Conservation (phyloP, 352 stramenopile genomes). For the Peronospora farinosa region DNA sequence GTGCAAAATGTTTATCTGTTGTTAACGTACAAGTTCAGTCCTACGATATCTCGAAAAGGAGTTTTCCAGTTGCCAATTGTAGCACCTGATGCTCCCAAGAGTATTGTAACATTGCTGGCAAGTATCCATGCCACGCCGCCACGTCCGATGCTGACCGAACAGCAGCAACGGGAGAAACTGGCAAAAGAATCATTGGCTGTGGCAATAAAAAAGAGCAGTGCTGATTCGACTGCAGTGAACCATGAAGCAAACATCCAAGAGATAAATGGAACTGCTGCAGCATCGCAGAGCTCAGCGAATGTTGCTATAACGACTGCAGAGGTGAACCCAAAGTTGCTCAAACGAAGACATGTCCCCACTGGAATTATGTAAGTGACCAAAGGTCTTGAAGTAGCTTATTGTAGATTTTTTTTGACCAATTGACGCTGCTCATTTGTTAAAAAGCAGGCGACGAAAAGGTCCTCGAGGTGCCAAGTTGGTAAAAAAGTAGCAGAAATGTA, state of each 20-base stretch:
- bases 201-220: conserved; percentile 3
- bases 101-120: conserved; percentile 33
- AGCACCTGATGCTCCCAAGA: conserved; percentile 15
- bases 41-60: conserved; percentile 46
- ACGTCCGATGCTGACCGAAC: conserved; percentile 28
- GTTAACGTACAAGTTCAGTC: conserved; percentile 62
- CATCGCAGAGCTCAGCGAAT: conserved; percentile 12
- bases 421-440: conserved; percentile 1
- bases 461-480: conserved; percentile 46
- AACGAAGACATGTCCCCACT: conserved; percentile 41
- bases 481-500: conserved; percentile 29
- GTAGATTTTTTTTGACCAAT: not conserved
- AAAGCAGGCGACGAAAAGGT: conserved; percentile 39
- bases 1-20: conserved; percentile 24
- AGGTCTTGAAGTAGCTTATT: not conserved
- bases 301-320: conserved; percentile 2
- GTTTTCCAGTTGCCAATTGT: conserved; percentile 39
- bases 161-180: conserved; percentile 18
- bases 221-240: not conserved
- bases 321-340: conserved; percentile 26
- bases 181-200: conserved; percentile 2
- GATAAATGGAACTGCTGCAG: not conserved
- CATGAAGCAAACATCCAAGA: not conserved
- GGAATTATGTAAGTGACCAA: conserved; percentile 42
- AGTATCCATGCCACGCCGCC: conserved; percentile 35